Evolutionary conservation across 2,329 filamentous ascomycete species (phyloP), one percentile per base, ranked within the genome.

Genomic region (Alternaria viburni): DNA sequence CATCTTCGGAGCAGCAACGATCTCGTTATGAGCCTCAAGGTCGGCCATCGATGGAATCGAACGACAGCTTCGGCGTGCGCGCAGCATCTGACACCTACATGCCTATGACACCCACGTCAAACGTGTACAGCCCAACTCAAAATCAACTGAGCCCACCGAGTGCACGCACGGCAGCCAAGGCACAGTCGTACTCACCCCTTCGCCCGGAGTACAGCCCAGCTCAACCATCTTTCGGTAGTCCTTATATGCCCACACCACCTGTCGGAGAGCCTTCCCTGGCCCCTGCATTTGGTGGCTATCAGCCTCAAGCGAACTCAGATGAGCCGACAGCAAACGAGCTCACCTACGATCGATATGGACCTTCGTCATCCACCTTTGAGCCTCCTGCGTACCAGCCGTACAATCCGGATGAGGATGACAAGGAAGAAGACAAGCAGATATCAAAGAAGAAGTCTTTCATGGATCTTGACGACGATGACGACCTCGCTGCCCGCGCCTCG

Each of bases 391-490:
- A 86, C 69, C 77, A 83, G 59, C 83, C 85, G 2, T 84, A 85
- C 68, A 71, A 83, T 54, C 81, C 83, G 2, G 84, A 88, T 3
- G 83, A 84, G 6, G 84, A 85, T 15, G 84, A 86, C 8, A 80
- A 74, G 10, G 64, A 76, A 4, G 79, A 80, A 6, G 82, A 82
- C 2, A 83, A 86, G 12, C 68, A 81, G 28, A 54, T 69, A 7
- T 83, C 86, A 7, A 83, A 84, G 56, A 92, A 92, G 82, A 93
- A 91, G 77, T 89, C 87, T 21, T 89, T 93, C 72, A 92, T 96
- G 86, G 90, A 95, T 73, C 91, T 95, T 67, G 92, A 95, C 26
- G 91, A 93, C 12, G 91, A 93, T 23, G 89, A 91, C 62, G 86
- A 91, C 46, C 83, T 88, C 30, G 82, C 83, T 7, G 76, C 81